A percentile compares a stretch with the other conserved stretches of the same genome.
Evolutionary conservation across 352 stramenopile genomes (phyloP).

Genomic region (Phytophthora idaei): DNA sequence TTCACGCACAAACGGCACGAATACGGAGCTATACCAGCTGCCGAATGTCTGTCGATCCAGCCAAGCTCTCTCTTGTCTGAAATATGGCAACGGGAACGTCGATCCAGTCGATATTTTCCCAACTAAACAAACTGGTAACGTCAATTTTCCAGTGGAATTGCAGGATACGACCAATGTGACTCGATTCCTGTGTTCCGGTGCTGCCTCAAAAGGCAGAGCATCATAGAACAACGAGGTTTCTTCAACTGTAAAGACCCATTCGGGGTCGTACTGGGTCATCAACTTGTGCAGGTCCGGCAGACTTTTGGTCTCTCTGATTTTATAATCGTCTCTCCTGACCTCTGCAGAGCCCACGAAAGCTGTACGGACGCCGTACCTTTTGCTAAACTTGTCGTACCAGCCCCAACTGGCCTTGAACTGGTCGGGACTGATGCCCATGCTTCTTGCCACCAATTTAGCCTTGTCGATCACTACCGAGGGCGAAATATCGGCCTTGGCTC

Average conservation of each 20-base stretch:
- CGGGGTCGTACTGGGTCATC: constrained; percentile 33
- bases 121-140: constrained; percentile 26
- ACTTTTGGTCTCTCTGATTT: constrained; percentile 16
- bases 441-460: constrained; percentile 28
- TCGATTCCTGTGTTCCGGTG: not conserved
- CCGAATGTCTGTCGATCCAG: constrained; percentile 34
- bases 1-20: constrained; percentile 29
- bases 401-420: constrained; percentile 45
- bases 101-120: constrained; percentile 10
- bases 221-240: constrained; percentile 38
- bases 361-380: constrained; percentile 32
- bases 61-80: constrained; percentile 36
- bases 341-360: constrained; percentile 11
- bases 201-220: constrained; percentile 23
- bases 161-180: constrained; percentile 35
- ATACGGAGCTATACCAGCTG: constrained; percentile 34
- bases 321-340: not conserved
- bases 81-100: constrained; percentile 21
- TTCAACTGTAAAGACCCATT: constrained; percentile 40
- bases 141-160: constrained; percentile 32
- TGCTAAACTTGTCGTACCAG: constrained; percentile 50
- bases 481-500: constrained; percentile 25
- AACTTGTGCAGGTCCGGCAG: constrained; percentile 26
- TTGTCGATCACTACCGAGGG: constrained; percentile 41
- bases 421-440: constrained; percentile 21